Conservation (phyloP, 306 rosid species). For the Fragaria iinumae region DNA sequence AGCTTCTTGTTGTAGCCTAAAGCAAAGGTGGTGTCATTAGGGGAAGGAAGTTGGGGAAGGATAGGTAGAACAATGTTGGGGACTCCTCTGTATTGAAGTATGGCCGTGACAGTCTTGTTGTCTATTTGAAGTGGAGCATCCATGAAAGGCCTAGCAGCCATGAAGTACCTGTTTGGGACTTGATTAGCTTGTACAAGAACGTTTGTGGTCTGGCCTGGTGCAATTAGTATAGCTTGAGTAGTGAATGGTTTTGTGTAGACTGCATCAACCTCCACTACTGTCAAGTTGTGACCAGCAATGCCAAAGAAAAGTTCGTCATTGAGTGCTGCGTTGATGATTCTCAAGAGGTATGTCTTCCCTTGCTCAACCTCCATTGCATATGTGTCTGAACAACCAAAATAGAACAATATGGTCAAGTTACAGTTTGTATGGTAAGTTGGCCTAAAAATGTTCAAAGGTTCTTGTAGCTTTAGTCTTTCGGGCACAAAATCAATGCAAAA, state of each 20-base stretch:
- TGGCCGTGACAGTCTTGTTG: conserved; percentile 75
- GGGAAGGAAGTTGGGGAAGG: conserved; percentile 54
- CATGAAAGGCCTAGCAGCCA: conserved; percentile 65
- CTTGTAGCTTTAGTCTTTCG: neutral
- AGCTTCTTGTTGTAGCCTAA: conserved; percentile 52
- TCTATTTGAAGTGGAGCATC: conserved; percentile 68
- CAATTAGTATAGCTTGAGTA: conserved; percentile 64
- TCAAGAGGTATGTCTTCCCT: conserved; percentile 67
- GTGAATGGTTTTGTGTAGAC: conserved; percentile 79
- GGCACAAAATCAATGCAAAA: neutral
- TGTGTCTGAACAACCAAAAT: conserved; percentile 49
- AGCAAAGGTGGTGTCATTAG: conserved; percentile 63
- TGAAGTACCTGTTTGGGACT: conserved; percentile 59
- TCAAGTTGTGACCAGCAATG: conserved; percentile 67
- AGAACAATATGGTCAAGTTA: neutral
- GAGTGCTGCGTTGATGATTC: conserved; percentile 67
- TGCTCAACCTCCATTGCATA: conserved; percentile 70
- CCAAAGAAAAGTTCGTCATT: conserved; percentile 79
- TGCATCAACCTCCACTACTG: conserved; percentile 91
- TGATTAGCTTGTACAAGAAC: conserved; percentile 67
- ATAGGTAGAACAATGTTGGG: conserved; percentile 67
- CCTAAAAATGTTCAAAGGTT: neutral
- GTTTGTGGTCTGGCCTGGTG: conserved; percentile 90
- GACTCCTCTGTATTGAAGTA: conserved; percentile 67
- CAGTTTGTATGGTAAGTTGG: neutral